Percentiles rank a stretch among this genome's conserved stretches.
Conservation (phyloP, 495 filamentous ascomycete genomes). For the Penicillium waksmanii region DNA sequence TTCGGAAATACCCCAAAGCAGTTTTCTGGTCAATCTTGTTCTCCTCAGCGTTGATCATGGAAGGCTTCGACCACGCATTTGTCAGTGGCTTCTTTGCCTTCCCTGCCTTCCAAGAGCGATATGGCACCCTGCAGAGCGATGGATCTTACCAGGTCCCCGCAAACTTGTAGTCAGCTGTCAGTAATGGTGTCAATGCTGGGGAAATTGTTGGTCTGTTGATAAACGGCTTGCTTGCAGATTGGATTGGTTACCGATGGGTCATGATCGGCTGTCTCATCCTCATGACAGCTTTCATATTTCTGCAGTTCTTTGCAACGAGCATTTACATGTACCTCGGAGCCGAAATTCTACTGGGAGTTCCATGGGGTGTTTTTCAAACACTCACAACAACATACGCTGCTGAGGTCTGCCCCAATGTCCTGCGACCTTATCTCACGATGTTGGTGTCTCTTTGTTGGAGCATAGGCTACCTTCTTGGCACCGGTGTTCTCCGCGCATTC, state of each 20-base stretch:
- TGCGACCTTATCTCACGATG: conserved; percentile 71
- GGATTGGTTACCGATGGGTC: conserved; percentile 64
- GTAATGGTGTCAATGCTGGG: conserved; percentile 60
- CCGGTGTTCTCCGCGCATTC: conserved; percentile 65
- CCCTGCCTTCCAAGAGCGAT: conserved; percentile 39
- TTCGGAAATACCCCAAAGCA: conserved; percentile 46
- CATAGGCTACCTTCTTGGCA: conserved; percentile 67
- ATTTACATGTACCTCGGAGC: conserved; percentile 64
- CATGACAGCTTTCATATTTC: conserved; percentile 60
- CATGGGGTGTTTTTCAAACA: conserved; percentile 76
- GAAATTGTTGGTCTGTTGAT: conserved; percentile 69
- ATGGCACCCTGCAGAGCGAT: conserved; percentile 32
- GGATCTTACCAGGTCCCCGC: conserved; percentile 47
- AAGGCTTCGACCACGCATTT: conserved; percentile 51
- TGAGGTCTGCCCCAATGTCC: conserved; percentile 67
- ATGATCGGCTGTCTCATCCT: conserved; percentile 61
- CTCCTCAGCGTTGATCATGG: conserved; percentile 50
- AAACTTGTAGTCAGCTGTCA: conserved; percentile 65
- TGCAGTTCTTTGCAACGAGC: conserved; percentile 69
- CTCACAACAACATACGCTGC: conserved; percentile 73
- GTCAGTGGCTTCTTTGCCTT: conserved; percentile 41
- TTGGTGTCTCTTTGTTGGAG: conserved; percentile 79
- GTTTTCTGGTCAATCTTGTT: conserved; percentile 48
- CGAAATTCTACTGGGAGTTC: conserved; percentile 71
- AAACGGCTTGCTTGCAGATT: conserved; percentile 66